Conservation (phyloP, 140 eudicot species). For the Oenanthe javanica region DNA sequence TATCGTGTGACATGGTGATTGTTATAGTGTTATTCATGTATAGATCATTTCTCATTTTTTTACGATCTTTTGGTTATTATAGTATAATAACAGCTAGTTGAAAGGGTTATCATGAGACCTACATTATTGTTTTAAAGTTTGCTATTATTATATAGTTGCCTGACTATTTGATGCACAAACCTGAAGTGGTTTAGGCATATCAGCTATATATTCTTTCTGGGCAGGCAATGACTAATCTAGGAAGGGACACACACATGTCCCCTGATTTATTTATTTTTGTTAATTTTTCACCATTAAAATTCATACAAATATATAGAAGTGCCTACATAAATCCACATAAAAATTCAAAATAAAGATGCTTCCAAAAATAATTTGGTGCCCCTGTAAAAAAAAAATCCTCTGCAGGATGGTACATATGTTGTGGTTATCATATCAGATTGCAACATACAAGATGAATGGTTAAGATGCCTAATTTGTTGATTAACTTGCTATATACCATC, state of each 20-base stretch:
- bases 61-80: background rate
- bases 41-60: background rate
- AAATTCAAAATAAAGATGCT: no score
- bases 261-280: no score
- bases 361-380: no score
- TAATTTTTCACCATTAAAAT: background rate
- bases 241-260: background rate
- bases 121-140: background rate
- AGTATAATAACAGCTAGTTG: background rate
- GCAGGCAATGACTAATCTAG: background rate
- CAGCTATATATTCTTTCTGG: background rate
- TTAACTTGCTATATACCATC: background rate
- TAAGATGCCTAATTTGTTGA: slow-evolving; percentile 1
- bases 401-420: background rate
- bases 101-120: background rate
- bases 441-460: background rate
- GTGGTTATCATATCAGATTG: background rate
- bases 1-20: no score
- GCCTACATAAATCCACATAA: background rate
- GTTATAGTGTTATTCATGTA: background rate
- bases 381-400: background rate
- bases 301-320: background rate
- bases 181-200: background rate
- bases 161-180: background rate
- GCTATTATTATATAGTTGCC: background rate